These are phyloP conservation scores for Trichoderma atroviride DNA, from an alignment of 2,329 filamentous ascomycete genomes.

Conservation along the genomic window DNA sequence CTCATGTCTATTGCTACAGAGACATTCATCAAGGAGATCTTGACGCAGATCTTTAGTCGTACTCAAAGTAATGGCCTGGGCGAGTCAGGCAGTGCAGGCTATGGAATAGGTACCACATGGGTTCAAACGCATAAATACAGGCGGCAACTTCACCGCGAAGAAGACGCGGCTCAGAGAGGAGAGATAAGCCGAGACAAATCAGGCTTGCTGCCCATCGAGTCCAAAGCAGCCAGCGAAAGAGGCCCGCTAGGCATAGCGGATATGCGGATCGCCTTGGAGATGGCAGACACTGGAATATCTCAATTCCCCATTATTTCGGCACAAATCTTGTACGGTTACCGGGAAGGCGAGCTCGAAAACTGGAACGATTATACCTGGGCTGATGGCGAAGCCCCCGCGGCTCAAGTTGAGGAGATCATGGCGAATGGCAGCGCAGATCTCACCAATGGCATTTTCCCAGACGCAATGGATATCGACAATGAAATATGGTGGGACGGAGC, in stretches of 20 bases:
- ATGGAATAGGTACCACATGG: constrained; percentile 67
- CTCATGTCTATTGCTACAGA: constrained; percentile 69
- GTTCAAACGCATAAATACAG: constrained; percentile 81
- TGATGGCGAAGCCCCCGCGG: constrained; percentile 41
- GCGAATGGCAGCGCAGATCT: constrained; percentile 45
- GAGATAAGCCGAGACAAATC: constrained; percentile 74
- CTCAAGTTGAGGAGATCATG: constrained; percentile 35
- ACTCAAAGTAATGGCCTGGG: constrained; percentile 67
- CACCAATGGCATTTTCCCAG: constrained; percentile 52
- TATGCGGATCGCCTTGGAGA: constrained; percentile 71
- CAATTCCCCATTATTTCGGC: constrained; percentile 77
- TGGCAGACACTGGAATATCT: constrained; percentile 74
- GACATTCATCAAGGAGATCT: constrained; percentile 67
- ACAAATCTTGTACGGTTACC: constrained; percentile 69
- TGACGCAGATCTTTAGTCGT: constrained; percentile 64
- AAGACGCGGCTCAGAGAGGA: constrained; percentile 71
- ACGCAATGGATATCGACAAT: constrained; percentile 63
- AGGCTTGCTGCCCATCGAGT: constrained; percentile 79
- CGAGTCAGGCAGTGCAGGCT: constrained; percentile 62
- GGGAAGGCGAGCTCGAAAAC: constrained; percentile 74
- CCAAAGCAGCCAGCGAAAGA: constrained; percentile 72
- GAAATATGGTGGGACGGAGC: constrained; percentile 67
- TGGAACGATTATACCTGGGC: constrained; percentile 63
- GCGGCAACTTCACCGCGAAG: constrained; percentile 73
- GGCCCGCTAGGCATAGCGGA: constrained; percentile 77